Evolutionary conservation across 2,329 filamentous ascomycete genomes (phyloP).

Genomic region (Scedosporium dehoogii): DNA sequence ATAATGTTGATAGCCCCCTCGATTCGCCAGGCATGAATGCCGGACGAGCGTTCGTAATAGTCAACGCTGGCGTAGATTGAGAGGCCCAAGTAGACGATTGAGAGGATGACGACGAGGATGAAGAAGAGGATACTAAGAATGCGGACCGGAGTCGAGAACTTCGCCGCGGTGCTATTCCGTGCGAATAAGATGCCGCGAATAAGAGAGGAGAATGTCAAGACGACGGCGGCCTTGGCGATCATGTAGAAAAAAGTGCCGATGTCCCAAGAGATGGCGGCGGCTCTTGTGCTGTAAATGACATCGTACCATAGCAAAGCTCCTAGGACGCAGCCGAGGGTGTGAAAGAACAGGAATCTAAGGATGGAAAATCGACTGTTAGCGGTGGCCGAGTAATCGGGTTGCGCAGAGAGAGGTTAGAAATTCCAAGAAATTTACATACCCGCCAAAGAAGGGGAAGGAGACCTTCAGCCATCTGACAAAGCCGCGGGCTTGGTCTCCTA

Average conservation of each 20-base stretch:
- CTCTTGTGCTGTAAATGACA: not conserved
- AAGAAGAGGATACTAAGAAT: not conserved
- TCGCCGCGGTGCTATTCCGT: not conserved
- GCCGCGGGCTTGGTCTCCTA: not conserved
- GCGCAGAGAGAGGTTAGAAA: not conserved
- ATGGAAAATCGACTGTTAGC: not conserved
- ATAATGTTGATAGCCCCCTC: not conserved
- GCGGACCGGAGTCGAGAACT: not conserved
- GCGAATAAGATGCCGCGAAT: not conserved
- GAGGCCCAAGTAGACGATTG: not conserved
- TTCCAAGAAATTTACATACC: not conserved
- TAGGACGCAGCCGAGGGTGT: not conserved
- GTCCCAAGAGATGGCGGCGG: not conserved
- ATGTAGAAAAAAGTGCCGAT: not conserved
- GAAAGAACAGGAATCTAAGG: not conserved
- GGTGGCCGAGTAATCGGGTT: not conserved
- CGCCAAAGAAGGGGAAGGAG: not conserved
- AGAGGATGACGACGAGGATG: not conserved
- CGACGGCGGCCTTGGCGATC: not conserved
- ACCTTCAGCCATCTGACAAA: slow-evolving; percentile 1
- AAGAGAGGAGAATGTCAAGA: not conserved
- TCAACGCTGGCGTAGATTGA: not conserved
- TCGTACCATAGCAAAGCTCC: not conserved
- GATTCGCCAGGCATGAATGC: not conserved
- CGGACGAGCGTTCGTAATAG: too few relatives aligned